Evolutionary conservation across 257 asterid species (phyloP).

Genomic region (Datura wrightii): DNA sequence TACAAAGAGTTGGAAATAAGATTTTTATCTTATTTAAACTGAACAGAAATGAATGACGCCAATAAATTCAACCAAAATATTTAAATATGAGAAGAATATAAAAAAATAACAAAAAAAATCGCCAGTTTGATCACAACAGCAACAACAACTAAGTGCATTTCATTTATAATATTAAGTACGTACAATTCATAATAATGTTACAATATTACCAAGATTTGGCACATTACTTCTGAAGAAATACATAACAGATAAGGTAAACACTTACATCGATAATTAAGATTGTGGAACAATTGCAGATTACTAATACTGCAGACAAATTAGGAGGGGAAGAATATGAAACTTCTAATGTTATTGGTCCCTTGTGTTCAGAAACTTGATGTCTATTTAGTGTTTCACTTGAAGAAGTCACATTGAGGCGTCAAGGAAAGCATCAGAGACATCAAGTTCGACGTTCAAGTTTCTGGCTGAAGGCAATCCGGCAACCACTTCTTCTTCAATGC

Average conservation of each 20-base stretch:
- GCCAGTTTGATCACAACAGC: neutral
- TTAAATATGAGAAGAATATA: no score
- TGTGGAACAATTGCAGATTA: constrained; percentile 4
- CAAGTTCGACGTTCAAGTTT: constrained; percentile 51
- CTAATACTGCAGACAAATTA: neutral
- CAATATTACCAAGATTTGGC: neutral
- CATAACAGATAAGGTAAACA: neutral
- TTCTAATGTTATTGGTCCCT: neutral
- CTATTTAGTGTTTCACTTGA: neutral
- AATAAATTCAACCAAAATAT: no score
- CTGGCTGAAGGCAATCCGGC: constrained; percentile 83
- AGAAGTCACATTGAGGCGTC: constrained; percentile 55
- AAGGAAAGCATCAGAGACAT: constrained; percentile 38
- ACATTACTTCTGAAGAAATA: neutral
- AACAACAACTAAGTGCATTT: neutral
- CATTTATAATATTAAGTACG: neutral
- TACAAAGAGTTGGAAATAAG: no score
- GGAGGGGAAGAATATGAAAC: constrained; percentile 10
- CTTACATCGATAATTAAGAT: neutral
- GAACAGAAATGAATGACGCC: no score
- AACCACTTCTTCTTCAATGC: constrained; percentile 77
- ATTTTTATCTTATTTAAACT: no score
- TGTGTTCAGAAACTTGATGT: neutral
- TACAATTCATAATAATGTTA: neutral
- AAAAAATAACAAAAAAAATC: neutral